These are phyloP conservation scores for Rhodotorula sp. DNA, from an alignment of 1,284 basidiomycete species.

Conservation along the genomic window DNA sequence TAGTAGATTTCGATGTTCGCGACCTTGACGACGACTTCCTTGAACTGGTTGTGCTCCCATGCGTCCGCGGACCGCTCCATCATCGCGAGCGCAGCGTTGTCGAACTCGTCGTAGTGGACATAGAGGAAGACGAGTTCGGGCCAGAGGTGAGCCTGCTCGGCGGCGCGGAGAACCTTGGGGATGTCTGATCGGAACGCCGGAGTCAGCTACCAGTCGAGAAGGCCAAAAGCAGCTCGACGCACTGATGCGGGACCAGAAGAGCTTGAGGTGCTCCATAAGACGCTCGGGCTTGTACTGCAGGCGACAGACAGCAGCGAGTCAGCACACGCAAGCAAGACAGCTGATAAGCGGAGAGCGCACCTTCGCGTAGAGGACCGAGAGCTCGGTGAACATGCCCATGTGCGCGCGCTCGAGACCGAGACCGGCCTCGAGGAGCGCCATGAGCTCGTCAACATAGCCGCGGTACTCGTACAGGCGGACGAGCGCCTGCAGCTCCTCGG, in stretches of 20 bases:
- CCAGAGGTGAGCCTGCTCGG: slow-evolving; percentile 97
- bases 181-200: slow-evolving; percentile 17
- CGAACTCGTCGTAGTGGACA: slow-evolving; percentile 85
- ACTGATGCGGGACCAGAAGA: slow-evolving; percentile 98
- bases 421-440: slow-evolving; percentile 87
- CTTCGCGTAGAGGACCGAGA: slow-evolving; percentile 92
- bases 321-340: neutral
- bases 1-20: slow-evolving; percentile 99
- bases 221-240: slow-evolving; percentile 57
- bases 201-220: neutral
- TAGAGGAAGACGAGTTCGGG: slow-evolving; percentile 97
- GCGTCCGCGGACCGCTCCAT: slow-evolving; percentile 95
- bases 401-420: slow-evolving; percentile 94
- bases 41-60: slow-evolving; percentile 99
- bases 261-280: slow-evolving; percentile 98
- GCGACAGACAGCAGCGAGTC: neutral
- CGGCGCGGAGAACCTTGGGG: slow-evolving; percentile 80
- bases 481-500: slow-evolving; percentile 79
- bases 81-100: slow-evolving; percentile 95
- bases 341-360: neutral
- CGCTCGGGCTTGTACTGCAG: slow-evolving; percentile 81
- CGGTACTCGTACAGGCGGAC: slow-evolving; percentile 84
- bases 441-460: slow-evolving; percentile 92
- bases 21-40: slow-evolving; percentile 88
- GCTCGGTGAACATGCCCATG: slow-evolving; percentile 80